These are phyloP conservation scores for Trypanosoma vivax DNA, from an alignment of 208 protist genomes.

Conservation along the genomic window DNA sequence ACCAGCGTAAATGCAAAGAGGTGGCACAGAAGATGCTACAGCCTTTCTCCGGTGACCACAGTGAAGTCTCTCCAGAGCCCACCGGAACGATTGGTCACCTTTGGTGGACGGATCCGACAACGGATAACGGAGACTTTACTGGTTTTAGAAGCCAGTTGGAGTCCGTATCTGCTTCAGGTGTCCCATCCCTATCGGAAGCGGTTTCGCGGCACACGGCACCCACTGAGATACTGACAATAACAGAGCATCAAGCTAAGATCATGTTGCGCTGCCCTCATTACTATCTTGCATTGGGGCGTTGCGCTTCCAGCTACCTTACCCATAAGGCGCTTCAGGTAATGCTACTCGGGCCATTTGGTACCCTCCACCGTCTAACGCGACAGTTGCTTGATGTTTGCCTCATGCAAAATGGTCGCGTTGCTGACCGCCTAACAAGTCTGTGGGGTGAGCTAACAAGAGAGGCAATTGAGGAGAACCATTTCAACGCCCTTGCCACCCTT, in stretches of 20 bases:
- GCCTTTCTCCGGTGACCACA: neutral
- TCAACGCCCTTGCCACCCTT: conserved; percentile 19
- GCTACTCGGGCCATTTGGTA: conserved; percentile 64
- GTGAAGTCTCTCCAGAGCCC: neutral
- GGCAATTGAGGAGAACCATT: conserved; percentile 17
- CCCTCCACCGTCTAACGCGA: conserved; percentile 39
- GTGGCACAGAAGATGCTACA: conserved; percentile 10
- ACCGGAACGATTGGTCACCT: conserved; percentile 1
- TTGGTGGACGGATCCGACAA: conserved; percentile 27
- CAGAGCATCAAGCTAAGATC: conserved; percentile 24
- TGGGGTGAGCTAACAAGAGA: conserved; percentile 30
- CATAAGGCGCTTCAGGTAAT: conserved; percentile 81
- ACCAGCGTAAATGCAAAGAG: conserved; percentile 13
- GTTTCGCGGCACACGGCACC: neutral
- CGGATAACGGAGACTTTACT: conserved; percentile 6
- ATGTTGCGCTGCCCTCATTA: conserved; percentile 54
- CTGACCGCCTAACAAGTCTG: conserved; percentile 34
- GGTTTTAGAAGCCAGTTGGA: neutral
- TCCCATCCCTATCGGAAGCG: neutral
- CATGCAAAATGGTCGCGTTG: conserved; percentile 46
- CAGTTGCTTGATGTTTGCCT: conserved; percentile 66
- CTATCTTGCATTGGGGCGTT: conserved; percentile 45
- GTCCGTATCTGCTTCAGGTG: neutral
- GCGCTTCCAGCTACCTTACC: conserved; percentile 52
- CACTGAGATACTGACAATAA: neutral